phyloP scores from a whole-genome alignment of 371 early-diverging fungal species.

The Synchytrium microbalum region DNA sequence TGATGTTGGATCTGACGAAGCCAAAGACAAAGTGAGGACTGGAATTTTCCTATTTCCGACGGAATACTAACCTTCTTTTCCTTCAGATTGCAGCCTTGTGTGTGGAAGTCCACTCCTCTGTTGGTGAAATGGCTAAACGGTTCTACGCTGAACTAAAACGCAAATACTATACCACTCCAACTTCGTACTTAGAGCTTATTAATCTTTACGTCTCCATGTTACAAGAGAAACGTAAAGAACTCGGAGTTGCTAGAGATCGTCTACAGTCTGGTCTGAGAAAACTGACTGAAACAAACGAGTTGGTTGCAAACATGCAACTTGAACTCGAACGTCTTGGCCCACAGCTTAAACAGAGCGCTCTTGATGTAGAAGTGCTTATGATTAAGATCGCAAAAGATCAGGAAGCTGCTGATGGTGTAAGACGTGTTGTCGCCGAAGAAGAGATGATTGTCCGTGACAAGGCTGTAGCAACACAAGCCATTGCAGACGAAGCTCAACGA shows the following conservation, averaged over 20 bases:
- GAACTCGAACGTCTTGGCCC: constrained; percentile 45
- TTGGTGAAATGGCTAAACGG: constrained; percentile 35
- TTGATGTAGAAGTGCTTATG: constrained; percentile 44
- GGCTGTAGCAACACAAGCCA: constrained; percentile 41
- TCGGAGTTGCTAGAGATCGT: constrained; percentile 36
- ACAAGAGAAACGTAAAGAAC: constrained; percentile 47
- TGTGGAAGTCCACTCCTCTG: constrained; percentile 45
- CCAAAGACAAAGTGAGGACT: constrained; percentile 30
- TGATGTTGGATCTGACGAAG: constrained; percentile 42
- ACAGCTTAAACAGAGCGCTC: constrained; percentile 39
- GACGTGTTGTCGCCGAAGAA: constrained; percentile 46
- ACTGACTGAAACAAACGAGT: constrained; percentile 42
- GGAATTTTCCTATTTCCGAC: too few species aligned
- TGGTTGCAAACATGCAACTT: constrained; percentile 48
- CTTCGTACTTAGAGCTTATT: constrained; percentile 48
- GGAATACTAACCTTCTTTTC: too few species aligned
- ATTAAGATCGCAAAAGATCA: constrained; percentile 51
- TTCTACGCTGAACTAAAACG: constrained; percentile 44
- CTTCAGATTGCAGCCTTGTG: constrained; percentile 38
- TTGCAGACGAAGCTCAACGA: constrained; percentile 44
- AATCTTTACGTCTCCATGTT: constrained; percentile 45
- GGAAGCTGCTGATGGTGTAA: constrained; percentile 44
- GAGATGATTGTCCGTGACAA: constrained; percentile 43
- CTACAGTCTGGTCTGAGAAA: constrained; percentile 43
- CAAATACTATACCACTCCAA: constrained; percentile 49